phyloP scores from a whole-genome alignment of 306 rosid species.

The Corylus avellana region DNA sequence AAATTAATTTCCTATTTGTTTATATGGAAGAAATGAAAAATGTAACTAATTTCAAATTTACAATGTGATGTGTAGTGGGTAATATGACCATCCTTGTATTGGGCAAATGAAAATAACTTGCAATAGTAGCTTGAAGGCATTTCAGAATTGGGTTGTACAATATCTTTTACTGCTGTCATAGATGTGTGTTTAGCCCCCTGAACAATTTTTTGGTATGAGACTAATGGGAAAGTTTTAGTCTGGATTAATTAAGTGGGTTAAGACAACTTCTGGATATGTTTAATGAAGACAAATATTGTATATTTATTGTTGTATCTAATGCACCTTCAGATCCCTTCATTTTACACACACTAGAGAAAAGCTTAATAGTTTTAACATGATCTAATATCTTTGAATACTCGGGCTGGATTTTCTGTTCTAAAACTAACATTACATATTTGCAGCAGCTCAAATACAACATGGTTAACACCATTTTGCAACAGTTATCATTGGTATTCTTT shows the following conservation, averaged over 20 bases:
- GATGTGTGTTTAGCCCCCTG: not conserved
- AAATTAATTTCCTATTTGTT: not conserved
- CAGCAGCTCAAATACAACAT: not conserved
- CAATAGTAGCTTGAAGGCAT: not conserved
- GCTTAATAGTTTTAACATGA: not conserved
- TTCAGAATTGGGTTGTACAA: not conserved
- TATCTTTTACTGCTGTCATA: not conserved
- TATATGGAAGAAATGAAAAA: not conserved
- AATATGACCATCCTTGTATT: too few relatives aligned
- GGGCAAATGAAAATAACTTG: not conserved
- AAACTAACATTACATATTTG: not conserved
- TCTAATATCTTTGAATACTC: not conserved
- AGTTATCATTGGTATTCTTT: constrained; percentile 13
- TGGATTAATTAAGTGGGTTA: not conserved
- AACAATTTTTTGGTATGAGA: not conserved
- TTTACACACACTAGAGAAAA: too few relatives aligned
- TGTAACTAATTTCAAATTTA: too few relatives aligned
- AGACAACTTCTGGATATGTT: not conserved
- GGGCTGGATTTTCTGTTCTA: not conserved
- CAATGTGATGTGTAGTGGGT: too few relatives aligned
- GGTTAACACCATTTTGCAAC: constrained; percentile 5
- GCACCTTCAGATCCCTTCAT: not conserved
- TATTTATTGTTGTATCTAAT: too few relatives aligned
- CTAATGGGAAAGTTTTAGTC: not conserved
- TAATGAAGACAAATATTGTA: too few relatives aligned